Evolutionary conservation across 768 basidiomycete genomes (phyloP), one percentile per base, ranked within the genome.

Genomic region (Mycena maculata): DNA sequence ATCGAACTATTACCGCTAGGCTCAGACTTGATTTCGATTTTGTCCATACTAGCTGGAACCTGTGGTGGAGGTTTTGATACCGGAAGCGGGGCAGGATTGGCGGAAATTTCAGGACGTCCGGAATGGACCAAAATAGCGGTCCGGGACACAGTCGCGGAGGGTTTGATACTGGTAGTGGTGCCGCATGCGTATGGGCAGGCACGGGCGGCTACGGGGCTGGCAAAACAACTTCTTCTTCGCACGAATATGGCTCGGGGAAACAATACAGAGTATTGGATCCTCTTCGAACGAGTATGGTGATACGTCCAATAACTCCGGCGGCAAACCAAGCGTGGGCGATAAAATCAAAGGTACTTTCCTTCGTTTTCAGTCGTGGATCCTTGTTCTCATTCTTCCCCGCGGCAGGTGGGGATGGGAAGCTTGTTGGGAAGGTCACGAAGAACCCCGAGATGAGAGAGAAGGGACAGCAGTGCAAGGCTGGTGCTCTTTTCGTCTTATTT

Each of bases 301-400:
- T 56, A 56, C 55, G 27, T 44, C 55, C 38, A 56, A 44, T 42
- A 56, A 56, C 55, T 56, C 53, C 56, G 56, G 56, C 56, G 56
- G 56, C 56, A 58, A 58, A 58, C 42, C 56, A 58, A 58, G 44
- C 42, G 42, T 58, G 56, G 56, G 42, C 56, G 56, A 58, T 45
- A 47, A 57, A 45, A 57, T 57, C 45, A 45, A 57, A 57, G 56
- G 56, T 57, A 57, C 41, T 57, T 58, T 58, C 56, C 42, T 56
- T 56, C 41, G 55, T 56, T 56, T 56, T 56, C 55, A 44, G 55
- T 56, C 55, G 55, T 56, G 41, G 39, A 44, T 56, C 55, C 55
- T 45, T 57, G 56, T 57, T 57, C 56, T 57, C 42, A 57, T 57
- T 58, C 56, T 58, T 58, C 56, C 56, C 56, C 56, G 56, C 31